phyloP scores from a whole-genome alignment of 371 early-diverging fungal species.

The Rhizomucor pusillus region DNA sequence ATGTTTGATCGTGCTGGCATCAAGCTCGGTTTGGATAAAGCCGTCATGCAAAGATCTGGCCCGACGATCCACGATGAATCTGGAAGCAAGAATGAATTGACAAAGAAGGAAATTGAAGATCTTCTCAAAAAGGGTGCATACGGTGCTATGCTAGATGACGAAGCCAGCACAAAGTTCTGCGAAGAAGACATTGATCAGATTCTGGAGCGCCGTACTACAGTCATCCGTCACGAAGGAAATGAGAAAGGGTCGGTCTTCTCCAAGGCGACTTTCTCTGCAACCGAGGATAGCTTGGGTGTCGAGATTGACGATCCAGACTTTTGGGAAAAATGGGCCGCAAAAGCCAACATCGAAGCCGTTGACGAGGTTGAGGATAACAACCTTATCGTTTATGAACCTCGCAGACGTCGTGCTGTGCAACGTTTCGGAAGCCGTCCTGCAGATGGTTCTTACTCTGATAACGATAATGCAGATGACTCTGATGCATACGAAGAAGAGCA shows the following conservation, averaged over 20 bases:
- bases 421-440: slow-evolving; percentile 46
- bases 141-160: slow-evolving; percentile 87
- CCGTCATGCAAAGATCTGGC: slow-evolving; percentile 72
- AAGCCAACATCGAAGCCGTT: slow-evolving; percentile 69
- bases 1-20: slow-evolving; percentile 96
- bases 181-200: slow-evolving; percentile 98
- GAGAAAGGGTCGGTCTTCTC: slow-evolving; percentile 85
- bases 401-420: slow-evolving; percentile 62
- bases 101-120: slow-evolving; percentile 87
- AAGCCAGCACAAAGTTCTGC: slow-evolving; percentile 85
- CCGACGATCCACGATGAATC: slow-evolving; percentile 31
- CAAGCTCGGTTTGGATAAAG: slow-evolving; percentile 91
- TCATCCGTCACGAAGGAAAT: slow-evolving; percentile 80
- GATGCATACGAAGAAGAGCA: slow-evolving; percentile 46
- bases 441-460: slow-evolving; percentile 38
- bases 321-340: slow-evolving; percentile 95
- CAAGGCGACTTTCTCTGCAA: slow-evolving; percentile 86
- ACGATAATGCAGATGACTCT: slow-evolving; percentile 47
- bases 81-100: slow-evolving; percentile 44
- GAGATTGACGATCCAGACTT: slow-evolving; percentile 96
- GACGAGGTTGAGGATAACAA: slow-evolving; percentile 54
- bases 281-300: slow-evolving; percentile 51
- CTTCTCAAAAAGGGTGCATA: slow-evolving; percentile 91
- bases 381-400: slow-evolving; percentile 68
- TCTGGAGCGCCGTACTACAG: slow-evolving; percentile 85